Percentiles rank a stretch among this genome's conserved stretches.
Conservation (phyloP, 2,329 filamentous ascomycete species). For the Pyrenophora tritici-repentis region DNA sequence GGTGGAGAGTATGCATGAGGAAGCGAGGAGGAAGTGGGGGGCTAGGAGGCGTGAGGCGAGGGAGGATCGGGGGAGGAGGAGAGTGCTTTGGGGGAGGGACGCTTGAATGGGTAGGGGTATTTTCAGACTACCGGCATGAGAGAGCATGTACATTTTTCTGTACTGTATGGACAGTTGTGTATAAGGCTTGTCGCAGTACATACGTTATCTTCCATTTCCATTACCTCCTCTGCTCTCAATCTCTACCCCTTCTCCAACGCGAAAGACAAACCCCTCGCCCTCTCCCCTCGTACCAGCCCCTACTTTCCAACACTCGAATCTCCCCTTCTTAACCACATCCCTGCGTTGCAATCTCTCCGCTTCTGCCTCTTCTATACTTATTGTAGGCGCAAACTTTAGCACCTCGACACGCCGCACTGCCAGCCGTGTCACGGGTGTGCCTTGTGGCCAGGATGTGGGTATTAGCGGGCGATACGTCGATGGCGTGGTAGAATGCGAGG, state of each 20-base stretch:
- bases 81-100: conserved; percentile 65
- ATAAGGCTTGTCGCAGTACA: background rate
- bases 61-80: conserved; percentile 64
- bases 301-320: conserved; percentile 45
- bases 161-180: no score
- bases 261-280: conserved; percentile 35
- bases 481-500: conserved; percentile 17
- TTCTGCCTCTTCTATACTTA: conserved; percentile 47
- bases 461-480: conserved; percentile 19
- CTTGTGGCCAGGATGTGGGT: conserved; percentile 39
- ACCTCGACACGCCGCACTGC: conserved; percentile 42
- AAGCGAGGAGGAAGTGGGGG: conserved; percentile 65
- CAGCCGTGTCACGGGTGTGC: conserved; percentile 37
- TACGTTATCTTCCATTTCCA: background rate
- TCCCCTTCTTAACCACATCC: conserved; percentile 43
- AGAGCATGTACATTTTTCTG: background rate
- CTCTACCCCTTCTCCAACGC: conserved; percentile 23
- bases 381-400: conserved; percentile 43
- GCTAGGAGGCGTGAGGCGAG: conserved; percentile 62
- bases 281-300: conserved; percentile 15
- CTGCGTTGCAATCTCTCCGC: conserved; percentile 42
- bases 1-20: conserved; percentile 56
- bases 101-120: conserved; percentile 40
- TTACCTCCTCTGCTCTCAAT: conserved; percentile 10
- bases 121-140: background rate